These are phyloP conservation scores for Chaetomidium leptoderma DNA, from an alignment of 495 filamentous ascomycete species.

Conservation along the genomic window DNA sequence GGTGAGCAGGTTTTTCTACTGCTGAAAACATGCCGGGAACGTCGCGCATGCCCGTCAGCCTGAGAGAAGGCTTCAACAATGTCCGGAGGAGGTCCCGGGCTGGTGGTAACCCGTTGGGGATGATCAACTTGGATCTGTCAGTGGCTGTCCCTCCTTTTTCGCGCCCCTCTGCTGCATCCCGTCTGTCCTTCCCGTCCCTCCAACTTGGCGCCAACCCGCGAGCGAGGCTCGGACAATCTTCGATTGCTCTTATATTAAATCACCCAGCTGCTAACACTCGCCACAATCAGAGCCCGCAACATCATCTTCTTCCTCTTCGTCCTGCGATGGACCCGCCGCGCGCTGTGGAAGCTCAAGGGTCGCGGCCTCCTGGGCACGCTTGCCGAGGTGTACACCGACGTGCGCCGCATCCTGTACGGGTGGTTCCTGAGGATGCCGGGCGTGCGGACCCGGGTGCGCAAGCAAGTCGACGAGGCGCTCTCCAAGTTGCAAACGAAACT, in stretches of 20 bases:
- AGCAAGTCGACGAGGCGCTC: slow-evolving; percentile 71
- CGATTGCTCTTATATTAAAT: neutral
- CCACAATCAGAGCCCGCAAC: slow-evolving; percentile 67
- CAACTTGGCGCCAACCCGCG: slow-evolving; percentile 4
- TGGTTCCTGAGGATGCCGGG: slow-evolving; percentile 82
- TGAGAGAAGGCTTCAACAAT: slow-evolving; percentile 57
- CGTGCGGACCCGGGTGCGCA: slow-evolving; percentile 74
- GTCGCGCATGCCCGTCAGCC: slow-evolving; percentile 62
- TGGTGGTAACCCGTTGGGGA: slow-evolving; percentile 50
- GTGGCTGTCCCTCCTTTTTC: slow-evolving; percentile 29
- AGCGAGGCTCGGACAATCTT: neutral
- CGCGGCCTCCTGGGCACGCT: slow-evolving; percentile 80
- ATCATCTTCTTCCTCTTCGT: slow-evolving; percentile 87
- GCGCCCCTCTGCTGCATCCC: neutral
- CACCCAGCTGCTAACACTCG: slow-evolving; percentile 17
- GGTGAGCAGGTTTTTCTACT: neutral
- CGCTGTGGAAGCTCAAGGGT: slow-evolving; percentile 77
- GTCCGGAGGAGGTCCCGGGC: slow-evolving; percentile 52
- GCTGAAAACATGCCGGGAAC: slow-evolving; percentile 57
- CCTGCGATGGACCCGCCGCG: slow-evolving; percentile 77
- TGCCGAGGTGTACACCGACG: slow-evolving; percentile 62
- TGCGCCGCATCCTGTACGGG: slow-evolving; percentile 71
- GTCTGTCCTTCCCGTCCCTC: neutral
- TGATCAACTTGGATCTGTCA: slow-evolving; percentile 79
- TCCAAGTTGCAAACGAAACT: slow-evolving; percentile 76